phyloP scores from a whole-genome alignment of 2,329 filamentous ascomycete species.

The Phyllachora maydis region DNA sequence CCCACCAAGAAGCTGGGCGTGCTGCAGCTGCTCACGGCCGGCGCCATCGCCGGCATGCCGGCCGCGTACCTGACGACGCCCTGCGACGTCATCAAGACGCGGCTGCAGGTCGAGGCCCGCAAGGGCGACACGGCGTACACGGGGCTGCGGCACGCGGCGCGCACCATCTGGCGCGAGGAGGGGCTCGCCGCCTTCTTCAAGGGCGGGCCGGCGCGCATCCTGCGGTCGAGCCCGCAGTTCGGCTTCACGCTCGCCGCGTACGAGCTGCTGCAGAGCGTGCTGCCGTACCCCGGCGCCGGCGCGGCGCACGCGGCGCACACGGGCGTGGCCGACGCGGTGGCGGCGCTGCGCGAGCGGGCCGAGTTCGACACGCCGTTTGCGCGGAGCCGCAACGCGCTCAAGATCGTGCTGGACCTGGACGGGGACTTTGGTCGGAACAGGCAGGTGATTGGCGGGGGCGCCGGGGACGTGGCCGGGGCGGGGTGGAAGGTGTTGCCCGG shows the following conservation, averaged over 20 bases:
- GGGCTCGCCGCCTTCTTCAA: slow-evolving; percentile 97
- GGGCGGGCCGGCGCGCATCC: slow-evolving; percentile 83
- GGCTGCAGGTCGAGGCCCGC: slow-evolving; percentile 88
- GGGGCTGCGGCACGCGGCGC: slow-evolving; percentile 66
- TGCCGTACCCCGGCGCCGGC: slow-evolving; percentile 57
- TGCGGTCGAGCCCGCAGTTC: slow-evolving; percentile 91
- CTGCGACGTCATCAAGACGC: slow-evolving; percentile 97
- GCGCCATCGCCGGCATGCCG: slow-evolving; percentile 85
- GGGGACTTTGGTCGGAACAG: slow-evolving; percentile 71
- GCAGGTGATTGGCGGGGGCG: too few relatives aligned
- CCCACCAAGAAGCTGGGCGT: slow-evolving; percentile 74
- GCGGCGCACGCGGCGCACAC: slow-evolving; percentile 27
- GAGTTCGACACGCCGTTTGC: slow-evolving; percentile 29
- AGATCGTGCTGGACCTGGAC: slow-evolving; percentile 87
- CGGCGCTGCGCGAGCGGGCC: slow-evolving; percentile 37
- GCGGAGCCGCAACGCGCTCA: slow-evolving; percentile 71
- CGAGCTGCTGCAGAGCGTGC: slow-evolving; percentile 63
- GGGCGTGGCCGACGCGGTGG: slow-evolving; percentile 41
- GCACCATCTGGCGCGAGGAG: slow-evolving; percentile 72
- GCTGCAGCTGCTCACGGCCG: slow-evolving; percentile 76
- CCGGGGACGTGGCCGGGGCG: slow-evolving; percentile 25
- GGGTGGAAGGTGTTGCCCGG: slow-evolving; percentile 31
- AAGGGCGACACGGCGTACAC: slow-evolving; percentile 86
- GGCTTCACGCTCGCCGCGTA: slow-evolving; percentile 94
- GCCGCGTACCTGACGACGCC: slow-evolving; percentile 90